A percentile compares a stretch with the other conserved stretches of the same genome.
phyloP scores from a whole-genome alignment of 441 rosid genomes.

The Pelargonium myrrhifolium region DNA sequence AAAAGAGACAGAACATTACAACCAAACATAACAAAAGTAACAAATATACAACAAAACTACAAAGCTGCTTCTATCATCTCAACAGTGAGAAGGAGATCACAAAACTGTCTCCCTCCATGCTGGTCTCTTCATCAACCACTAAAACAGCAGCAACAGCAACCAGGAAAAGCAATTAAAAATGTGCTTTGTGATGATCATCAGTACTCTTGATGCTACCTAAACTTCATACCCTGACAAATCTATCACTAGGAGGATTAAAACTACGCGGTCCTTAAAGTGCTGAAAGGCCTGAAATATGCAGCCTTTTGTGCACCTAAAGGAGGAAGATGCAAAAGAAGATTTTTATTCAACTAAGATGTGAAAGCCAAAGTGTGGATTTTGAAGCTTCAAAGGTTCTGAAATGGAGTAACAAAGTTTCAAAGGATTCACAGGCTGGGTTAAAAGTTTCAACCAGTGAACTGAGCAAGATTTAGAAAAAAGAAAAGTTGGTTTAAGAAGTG shows the following conservation, averaged over 20 bases:
- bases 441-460: constrained; percentile 35
- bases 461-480: background rate
- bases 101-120: constrained; percentile 50
- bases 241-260: too few species aligned
- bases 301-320: background rate
- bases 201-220: background rate
- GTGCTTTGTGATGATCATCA: constrained; percentile 1
- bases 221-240: too few species aligned
- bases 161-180: background rate
- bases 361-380: background rate
- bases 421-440: constrained; percentile 29
- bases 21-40: constrained; percentile 13
- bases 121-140: constrained; percentile 20
- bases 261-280: too few species aligned
- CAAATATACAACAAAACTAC: constrained; percentile 23
- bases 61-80: constrained; percentile 21
- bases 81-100: constrained; percentile 57
- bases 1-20: constrained; percentile 13
- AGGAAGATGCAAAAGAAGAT: constrained; percentile 9
- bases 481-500: background rate
- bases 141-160: constrained; percentile 8
- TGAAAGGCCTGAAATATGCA: background rate
- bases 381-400: background rate
- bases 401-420: background rate
- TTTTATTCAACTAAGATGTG: too few species aligned